Evolutionary conservation across 768 basidiomycete genomes (phyloP).

Genomic region (Mycena alexandri): DNA sequence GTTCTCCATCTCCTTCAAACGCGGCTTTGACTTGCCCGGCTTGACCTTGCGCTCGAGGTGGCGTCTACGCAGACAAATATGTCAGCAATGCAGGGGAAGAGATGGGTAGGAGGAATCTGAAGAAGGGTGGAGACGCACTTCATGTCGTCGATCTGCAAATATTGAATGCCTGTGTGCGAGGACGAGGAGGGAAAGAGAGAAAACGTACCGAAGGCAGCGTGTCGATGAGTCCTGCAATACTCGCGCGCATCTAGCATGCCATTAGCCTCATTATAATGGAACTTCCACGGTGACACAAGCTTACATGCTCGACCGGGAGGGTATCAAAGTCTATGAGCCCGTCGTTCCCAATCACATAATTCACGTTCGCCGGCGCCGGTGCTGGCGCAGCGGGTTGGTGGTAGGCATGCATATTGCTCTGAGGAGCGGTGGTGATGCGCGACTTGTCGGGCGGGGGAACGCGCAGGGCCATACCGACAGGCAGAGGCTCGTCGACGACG

Average conservation of each 20-base stretch:
- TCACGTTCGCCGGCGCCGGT: not conserved
- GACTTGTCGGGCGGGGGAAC: constrained; percentile 56
- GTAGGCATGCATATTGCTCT: not conserved
- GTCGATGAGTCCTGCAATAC: constrained; percentile 34
- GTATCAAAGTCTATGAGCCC: constrained; percentile 37
- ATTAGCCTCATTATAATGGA: not conserved
- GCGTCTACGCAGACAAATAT: constrained; percentile 42
- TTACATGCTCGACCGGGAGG: constrained; percentile 30
- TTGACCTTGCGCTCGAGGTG: constrained; percentile 67
- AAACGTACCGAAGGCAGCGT: constrained; percentile 49
- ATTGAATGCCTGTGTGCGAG: not conserved
- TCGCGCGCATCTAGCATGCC: constrained; percentile 33
- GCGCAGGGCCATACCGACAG: constrained; percentile 70
- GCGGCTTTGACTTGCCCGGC: constrained; percentile 65
- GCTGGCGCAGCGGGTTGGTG: not conserved
- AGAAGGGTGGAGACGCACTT: not conserved
- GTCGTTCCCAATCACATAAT: constrained; percentile 11
- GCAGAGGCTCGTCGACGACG: constrained; percentile 68
- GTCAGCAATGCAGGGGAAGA: not conserved
- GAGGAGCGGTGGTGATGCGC: constrained; percentile 3
- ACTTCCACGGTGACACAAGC: not conserved
- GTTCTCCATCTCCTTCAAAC: constrained; percentile 62
- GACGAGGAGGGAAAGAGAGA: not conserved
- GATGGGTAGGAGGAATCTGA: no score
- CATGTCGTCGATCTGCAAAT: constrained; percentile 23